Evolutionary conservation across 108 stramenopile genomes (phyloP).

Genomic region (Fragilariopsis cylindrus): DNA sequence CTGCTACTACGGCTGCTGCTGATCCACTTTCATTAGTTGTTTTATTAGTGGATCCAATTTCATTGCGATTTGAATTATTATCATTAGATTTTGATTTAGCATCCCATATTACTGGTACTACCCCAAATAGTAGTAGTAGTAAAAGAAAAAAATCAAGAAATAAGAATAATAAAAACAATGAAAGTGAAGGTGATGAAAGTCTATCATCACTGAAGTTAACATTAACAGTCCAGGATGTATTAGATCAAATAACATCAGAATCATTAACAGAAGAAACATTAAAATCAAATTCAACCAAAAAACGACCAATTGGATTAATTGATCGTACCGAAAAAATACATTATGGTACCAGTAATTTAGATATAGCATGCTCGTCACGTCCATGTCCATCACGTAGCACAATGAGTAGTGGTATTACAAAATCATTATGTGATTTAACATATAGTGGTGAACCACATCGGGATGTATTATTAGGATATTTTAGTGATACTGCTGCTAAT

Average conservation of each 20-base stretch:
- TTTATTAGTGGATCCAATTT: not conserved
- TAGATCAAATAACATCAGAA: slow-evolving; percentile 11
- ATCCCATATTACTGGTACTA: too few relatives aligned
- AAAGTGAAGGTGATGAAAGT: too few relatives aligned
- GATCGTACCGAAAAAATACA: not conserved
- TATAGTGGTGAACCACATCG: slow-evolving; percentile 10
- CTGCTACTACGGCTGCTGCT: not conserved
- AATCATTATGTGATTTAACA: not conserved
- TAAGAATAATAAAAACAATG: too few relatives aligned
- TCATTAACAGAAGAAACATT: slow-evolving; percentile 2
- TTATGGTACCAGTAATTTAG: slow-evolving; percentile 3
- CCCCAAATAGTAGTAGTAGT: too few relatives aligned
- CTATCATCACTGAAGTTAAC: not conserved
- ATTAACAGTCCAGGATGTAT: slow-evolving; percentile 13
- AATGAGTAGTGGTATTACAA: not conserved
- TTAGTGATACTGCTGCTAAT: not conserved
- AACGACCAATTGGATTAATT: not conserved
- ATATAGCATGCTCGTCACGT: not conserved
- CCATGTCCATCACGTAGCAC: not conserved
- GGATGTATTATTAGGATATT: not conserved
- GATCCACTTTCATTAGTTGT: slow-evolving; percentile 8
- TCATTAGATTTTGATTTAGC: slow-evolving; percentile 10
- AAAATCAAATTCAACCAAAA: not conserved
- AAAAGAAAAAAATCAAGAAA: too few relatives aligned
- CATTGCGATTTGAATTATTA: not conserved